Base-by-base conservation (phyloP, 2,329 filamentous ascomycete species). In the Tympanopsis confertula region DNA sequence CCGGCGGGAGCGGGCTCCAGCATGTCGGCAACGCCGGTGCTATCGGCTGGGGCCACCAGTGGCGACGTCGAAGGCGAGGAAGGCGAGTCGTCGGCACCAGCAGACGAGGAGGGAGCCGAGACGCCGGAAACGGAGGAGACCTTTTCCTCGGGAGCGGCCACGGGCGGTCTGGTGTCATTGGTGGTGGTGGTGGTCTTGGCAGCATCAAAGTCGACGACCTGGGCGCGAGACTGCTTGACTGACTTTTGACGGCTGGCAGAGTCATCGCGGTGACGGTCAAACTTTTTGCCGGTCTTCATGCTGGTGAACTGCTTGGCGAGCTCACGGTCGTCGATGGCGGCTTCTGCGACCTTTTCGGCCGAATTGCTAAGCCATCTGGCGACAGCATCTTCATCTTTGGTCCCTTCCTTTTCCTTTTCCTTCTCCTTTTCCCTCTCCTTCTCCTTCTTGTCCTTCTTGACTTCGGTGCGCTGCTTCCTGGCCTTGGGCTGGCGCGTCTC, bases 11-110 rank as follows among this genome's bases (percentile, higher is more conserved):
- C 18, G 18, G 35, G 14, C 18, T 36, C 35, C 18, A 96, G 78
- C 89, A 96, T 96, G 60, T 95, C 89, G 39, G 82, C 82, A 40
- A 95, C 76, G 53, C 84, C 84, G 39, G 72, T 76, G 42, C 73
- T 69, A 41, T 74, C 69, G 7, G 22, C 22, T n/a, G 22, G 22
- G 7, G 22, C n/a, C 7, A 26, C 22, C 22, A 26, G 7, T 7
- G 22, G 22, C 22, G 22, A 26, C 7, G 22, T 7, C 7, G 22
- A 10, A 7, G 22, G 22, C 7, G 22, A 26, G 22, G 22, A n/a
- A n/a, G n/a, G n/a, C n/a, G n/a, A n/a, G n/a, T n/a, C n/a, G n/a
- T n/a, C n/a, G n/a, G n/a, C n/a, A n/a, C n/a, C n/a, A n/a, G n/a
- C n/a, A n/a, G n/a, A n/a, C n/a, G n/a, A n/a, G n/a, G n/a, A n/a